Base-by-base conservation (phyloP, 257 asterid genomes). In the Nicotiana undulata region DNA sequence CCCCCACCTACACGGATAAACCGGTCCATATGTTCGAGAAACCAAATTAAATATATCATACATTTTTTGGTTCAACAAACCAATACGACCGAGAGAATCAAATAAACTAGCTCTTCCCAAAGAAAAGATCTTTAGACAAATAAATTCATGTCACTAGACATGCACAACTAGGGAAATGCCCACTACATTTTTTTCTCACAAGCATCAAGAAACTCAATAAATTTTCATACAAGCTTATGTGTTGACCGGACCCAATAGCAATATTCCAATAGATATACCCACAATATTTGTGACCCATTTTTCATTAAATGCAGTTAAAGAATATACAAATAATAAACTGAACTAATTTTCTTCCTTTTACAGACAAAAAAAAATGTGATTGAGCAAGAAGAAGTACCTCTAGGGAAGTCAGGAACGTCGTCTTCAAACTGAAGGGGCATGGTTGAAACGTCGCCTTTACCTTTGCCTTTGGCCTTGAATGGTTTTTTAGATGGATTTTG, bases 401-500 rank as follows among this genome's bases (percentile, higher is more conserved):
- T 88, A 74, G 98, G 98, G 74, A 93, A 93, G 86, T 90, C 98
- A 6, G 98, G 96, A 61, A 60, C 95, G 32, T 94, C 97, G 60
- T 94, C 97, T 81, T 92, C 91, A 18, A 85, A 88, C 78, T 89
- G 93, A 80, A 85, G 83, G 72, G 93, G 81, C 65, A 72, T 63
- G 26, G 88, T 31, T 34, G 81, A 52, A 32, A 40, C 17, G 11
- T 64, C 65, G 32, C 58, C 78, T 65, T 81, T 82, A 20, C 84
- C 28, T 26, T 26, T 26, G 28, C 1, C 32, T 49, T 77, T 84
- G 26, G 65, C 12, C 26, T 79, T 86, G 81, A 87, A 87, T 3
- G 85, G 80, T 10, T 68, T 82, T 40, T 75, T 82, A 4, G 81
- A 55, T 6, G 58, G 65, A 31, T 84, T 80, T 1, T 44, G 81